A percentile compares a stretch with the other conserved stretches of the same genome.
These are phyloP conservation scores for Aspergillus indologenus DNA, from an alignment of 495 filamentous ascomycete species.

Conservation along the genomic window DNA sequence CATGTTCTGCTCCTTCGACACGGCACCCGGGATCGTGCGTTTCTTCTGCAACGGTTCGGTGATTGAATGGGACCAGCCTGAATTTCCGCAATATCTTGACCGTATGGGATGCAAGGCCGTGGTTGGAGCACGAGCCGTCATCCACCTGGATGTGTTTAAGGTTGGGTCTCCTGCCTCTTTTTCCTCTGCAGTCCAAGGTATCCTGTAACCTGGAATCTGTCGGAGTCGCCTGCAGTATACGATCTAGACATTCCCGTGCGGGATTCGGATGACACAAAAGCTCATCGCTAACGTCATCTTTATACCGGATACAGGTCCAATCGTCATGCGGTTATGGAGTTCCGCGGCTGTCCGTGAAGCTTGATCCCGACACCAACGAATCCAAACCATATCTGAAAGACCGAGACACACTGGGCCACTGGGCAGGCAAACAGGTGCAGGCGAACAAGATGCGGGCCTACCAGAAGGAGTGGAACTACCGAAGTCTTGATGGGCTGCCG, in stretches of 20 bases:
- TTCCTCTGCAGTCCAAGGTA: too few species aligned
- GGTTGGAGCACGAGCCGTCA: constrained; percentile 57
- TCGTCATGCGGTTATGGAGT: constrained; percentile 58
- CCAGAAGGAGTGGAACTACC: constrained; percentile 44
- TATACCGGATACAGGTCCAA: constrained; percentile 41
- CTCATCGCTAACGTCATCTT: background rate
- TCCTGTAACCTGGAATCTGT: too few species aligned
- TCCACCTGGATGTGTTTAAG: constrained; percentile 64
- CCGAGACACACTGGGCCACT: constrained; percentile 45
- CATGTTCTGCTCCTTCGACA: constrained; percentile 67
- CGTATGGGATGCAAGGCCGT: constrained; percentile 30
- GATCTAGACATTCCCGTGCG: background rate
- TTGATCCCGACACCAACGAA: constrained; percentile 21
- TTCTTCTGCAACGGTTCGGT: constrained; percentile 68
- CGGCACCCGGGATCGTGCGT: constrained; percentile 61
- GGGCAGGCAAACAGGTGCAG: constrained; percentile 36
- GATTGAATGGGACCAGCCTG: constrained; percentile 51
- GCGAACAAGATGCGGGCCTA: constrained; percentile 43
- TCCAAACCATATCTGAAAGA: constrained; percentile 32
- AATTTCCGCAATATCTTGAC: constrained; percentile 19
- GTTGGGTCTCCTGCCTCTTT: constrained; percentile 34
- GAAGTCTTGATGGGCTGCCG: constrained; percentile 53
- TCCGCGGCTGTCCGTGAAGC: constrained; percentile 33
- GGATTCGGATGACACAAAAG: background rate
- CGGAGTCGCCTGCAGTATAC: too few species aligned